Percentiles rank a stretch among this genome's conserved stretches.
These are phyloP conservation scores for Leucogyrophana mollusca DNA, from an alignment of 768 basidiomycete genomes.

Conservation along the genomic window DNA sequence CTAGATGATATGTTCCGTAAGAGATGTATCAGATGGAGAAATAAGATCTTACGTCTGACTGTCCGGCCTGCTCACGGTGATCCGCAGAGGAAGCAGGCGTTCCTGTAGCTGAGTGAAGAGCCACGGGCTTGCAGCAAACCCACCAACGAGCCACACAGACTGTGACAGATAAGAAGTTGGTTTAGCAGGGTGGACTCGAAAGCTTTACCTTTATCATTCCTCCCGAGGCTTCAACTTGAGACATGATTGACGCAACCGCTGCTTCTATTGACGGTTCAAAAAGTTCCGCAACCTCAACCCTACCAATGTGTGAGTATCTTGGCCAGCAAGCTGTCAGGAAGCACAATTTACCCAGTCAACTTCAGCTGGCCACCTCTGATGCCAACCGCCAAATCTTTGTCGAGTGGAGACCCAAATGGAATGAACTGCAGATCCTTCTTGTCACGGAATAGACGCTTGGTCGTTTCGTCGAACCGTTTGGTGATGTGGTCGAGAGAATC, in stretches of 20 bases:
- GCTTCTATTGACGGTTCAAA: constrained; percentile 82
- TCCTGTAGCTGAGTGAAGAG: constrained; percentile 74
- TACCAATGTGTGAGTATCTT: constrained; percentile 14
- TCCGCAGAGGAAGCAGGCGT: constrained; percentile 50
- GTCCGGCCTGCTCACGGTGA: constrained; percentile 73
- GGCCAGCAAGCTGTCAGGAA: constrained; percentile 17
- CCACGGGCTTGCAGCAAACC: constrained; percentile 83
- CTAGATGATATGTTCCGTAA: constrained; percentile 32
- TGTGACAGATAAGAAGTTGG: constrained; percentile 23
- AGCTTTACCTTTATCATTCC: constrained; percentile 60
- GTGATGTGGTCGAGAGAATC: constrained; percentile 80
- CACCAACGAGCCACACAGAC: constrained; percentile 85
- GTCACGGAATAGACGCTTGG: constrained; percentile 75
- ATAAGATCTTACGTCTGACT: constrained; percentile 62
- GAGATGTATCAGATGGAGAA: constrained; percentile 2
- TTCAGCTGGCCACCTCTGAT: constrained; percentile 73
- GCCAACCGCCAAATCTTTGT: constrained; percentile 68
- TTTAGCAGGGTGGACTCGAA: constrained; percentile 1
- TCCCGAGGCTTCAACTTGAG: constrained; percentile 66
- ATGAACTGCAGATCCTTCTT: constrained; percentile 68
- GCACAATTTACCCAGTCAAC: constrained; percentile 54
- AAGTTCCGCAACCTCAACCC: constrained; percentile 58
- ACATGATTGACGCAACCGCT: constrained; percentile 64
- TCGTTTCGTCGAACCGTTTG: constrained; percentile 78
- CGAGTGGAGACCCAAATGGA: constrained; percentile 74